phyloP scores from a whole-genome alignment of 2,329 filamentous ascomycete species.

The Stachybotrys elegans region DNA sequence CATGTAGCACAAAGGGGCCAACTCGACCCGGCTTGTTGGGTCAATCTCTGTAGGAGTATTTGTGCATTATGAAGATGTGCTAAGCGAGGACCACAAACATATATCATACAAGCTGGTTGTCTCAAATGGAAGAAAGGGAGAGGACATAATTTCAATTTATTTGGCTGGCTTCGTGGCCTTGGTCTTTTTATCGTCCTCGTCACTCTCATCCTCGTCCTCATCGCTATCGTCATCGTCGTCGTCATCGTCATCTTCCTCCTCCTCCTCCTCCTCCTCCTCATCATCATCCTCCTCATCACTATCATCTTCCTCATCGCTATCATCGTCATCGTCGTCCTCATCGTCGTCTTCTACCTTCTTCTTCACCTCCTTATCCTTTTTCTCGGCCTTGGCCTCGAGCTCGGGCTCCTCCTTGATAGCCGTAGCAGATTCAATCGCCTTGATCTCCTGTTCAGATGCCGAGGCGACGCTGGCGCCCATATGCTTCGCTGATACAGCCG shows the following conservation, averaged over 20 bases:
- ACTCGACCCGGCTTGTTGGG: too few species aligned
- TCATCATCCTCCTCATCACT: constrained; percentile 8
- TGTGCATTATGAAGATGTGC: too few species aligned
- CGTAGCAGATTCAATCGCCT: constrained; percentile 29
- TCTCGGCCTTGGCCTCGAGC: constrained; percentile 26
- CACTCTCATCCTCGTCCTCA: background rate
- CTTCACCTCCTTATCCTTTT: constrained; percentile 22
- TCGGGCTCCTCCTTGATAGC: constrained; percentile 34
- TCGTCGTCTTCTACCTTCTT: constrained; percentile 14
- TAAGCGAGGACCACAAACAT: too few species aligned
- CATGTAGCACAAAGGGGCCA: too few species aligned
- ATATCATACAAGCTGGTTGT: too few species aligned
- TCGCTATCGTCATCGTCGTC: constrained; percentile 9
- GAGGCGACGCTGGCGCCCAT: constrained; percentile 25
- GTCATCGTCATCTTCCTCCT: constrained; percentile 13
- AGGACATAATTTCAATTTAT: too few species aligned
- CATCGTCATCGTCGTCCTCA: constrained; percentile 7
- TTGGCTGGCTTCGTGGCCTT: constrained; percentile 5
- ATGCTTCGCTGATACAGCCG: constrained; percentile 9
- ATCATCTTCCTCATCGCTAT: constrained; percentile 7
- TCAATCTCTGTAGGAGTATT: too few species aligned
- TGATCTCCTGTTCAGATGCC: constrained; percentile 32
- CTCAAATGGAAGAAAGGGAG: too few species aligned
- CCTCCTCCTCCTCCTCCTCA: constrained; percentile 7
- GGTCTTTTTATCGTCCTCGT: constrained; percentile 7